Percentiles rank a stretch among this genome's conserved stretches.
phyloP scores from a whole-genome alignment of 1,139 yeast genomes.

The Pichia sp. region DNA sequence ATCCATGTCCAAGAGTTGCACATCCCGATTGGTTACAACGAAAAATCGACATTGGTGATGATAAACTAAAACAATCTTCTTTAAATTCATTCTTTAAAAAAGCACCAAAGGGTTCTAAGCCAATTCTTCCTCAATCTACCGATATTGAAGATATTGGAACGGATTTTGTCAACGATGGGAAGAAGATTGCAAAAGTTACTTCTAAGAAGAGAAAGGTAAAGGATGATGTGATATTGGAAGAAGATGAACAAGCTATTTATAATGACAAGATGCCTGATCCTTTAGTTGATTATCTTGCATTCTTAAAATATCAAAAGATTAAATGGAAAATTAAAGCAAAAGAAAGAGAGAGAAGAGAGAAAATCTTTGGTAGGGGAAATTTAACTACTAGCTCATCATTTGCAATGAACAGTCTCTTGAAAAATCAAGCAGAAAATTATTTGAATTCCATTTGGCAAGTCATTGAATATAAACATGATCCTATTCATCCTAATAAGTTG shows the following conservation, averaged over 20 bases:
- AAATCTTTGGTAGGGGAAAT: constrained; percentile 63
- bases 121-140: constrained; percentile 25
- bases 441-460: constrained; percentile 83
- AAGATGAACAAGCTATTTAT: constrained; percentile 41
- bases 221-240: constrained; percentile 32
- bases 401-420: constrained; percentile 62
- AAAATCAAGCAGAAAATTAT: constrained; percentile 71
- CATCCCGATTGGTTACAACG: constrained; percentile 93
- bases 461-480: constrained; percentile 58
- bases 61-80: constrained; percentile 66
- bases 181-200: constrained; percentile 37
- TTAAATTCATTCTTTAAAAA: constrained; percentile 54
- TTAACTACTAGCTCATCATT: constrained; percentile 38
- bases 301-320: constrained; percentile 71
- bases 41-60: constrained; percentile 53
- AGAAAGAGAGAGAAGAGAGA: constrained; percentile 64
- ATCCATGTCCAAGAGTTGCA: constrained; percentile 90
- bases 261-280: constrained; percentile 61
- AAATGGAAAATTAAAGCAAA: constrained; percentile 78
- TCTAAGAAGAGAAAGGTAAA: constrained; percentile 34
- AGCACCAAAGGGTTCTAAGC: constrained; percentile 30
- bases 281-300: constrained; percentile 66
- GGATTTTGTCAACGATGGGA: constrained; percentile 10
- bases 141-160: constrained; percentile 80
- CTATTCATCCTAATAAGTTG: constrained; percentile 63